Conservation (phyloP, 192 early-diverging fungal genomes). For the Geosiphon pyriformis region DNA sequence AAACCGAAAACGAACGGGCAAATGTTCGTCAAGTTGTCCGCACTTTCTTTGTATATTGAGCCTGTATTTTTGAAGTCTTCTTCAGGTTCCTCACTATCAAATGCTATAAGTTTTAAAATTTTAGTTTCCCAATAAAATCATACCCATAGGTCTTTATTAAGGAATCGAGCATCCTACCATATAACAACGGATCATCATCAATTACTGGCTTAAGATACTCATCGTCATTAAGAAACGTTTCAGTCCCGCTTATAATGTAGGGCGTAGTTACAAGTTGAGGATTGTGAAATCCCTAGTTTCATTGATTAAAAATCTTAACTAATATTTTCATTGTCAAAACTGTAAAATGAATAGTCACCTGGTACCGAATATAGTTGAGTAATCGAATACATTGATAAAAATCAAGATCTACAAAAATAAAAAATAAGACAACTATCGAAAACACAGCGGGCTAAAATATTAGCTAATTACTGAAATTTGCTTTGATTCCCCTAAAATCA, state of each 20-base stretch:
- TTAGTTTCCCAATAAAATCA: too few species aligned
- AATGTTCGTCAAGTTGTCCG: slow-evolving; percentile 22
- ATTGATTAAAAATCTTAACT: not conserved
- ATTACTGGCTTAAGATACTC: slow-evolving; percentile 58
- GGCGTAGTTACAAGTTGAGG: slow-evolving; percentile 25
- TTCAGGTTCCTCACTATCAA: slow-evolving; percentile 67
- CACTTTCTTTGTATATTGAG: slow-evolving; percentile 4
- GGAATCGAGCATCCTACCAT: slow-evolving; percentile 31
- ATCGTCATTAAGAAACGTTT: slow-evolving; percentile 61
- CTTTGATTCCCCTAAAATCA: slow-evolving; percentile 54
- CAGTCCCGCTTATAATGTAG: slow-evolving; percentile 43
- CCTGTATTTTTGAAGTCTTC: slow-evolving; percentile 46
- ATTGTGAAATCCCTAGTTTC: slow-evolving; percentile 18
- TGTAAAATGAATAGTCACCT: slow-evolving; percentile 18
- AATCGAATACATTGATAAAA: slow-evolving; percentile 81
- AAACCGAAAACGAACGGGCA: not conserved
- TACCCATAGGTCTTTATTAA: too few species aligned
- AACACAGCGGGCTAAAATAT: too few species aligned
- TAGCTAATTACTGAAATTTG: slow-evolving; percentile 26
- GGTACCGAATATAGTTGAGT: slow-evolving; percentile 65
- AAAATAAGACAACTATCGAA: too few species aligned
- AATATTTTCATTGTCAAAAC: not conserved
- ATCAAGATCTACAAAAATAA: slow-evolving; percentile 52
- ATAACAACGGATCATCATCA: slow-evolving; percentile 63
- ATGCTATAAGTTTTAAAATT: slow-evolving; percentile 31